These are phyloP conservation scores for Cardamine resedifolia DNA, from an alignment of 345 rosid genomes.

Conservation along the genomic window DNA sequence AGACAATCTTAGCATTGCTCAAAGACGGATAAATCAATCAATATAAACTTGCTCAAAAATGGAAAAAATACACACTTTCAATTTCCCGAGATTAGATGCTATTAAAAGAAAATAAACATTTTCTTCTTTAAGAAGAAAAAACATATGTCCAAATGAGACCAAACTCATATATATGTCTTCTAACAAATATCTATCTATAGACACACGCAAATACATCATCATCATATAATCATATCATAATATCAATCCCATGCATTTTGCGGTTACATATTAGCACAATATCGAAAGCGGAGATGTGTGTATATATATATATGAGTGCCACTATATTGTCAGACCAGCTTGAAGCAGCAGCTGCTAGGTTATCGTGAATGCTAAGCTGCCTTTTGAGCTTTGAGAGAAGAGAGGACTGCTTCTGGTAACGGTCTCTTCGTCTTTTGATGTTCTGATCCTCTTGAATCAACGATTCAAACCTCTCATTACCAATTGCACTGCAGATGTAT, in stretches of 20 bases:
- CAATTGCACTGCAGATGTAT: conserved; percentile 58
- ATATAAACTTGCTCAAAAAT: background rate
- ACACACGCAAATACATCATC: conserved; percentile 32
- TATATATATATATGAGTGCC: conserved; percentile 53
- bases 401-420: conserved; percentile 79
- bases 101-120: background rate
- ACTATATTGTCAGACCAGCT: conserved; percentile 63
- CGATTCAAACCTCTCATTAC: conserved; percentile 74
- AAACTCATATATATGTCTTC: conserved; percentile 3
- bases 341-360: conserved; percentile 80
- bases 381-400: conserved; percentile 79
- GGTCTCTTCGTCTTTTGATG: conserved; percentile 72
- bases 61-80: background rate
- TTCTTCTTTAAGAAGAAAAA: background rate
- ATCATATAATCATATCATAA: conserved; percentile 13
- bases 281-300: background rate
- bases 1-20: background rate
- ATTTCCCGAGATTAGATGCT: background rate
- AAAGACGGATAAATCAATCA: too few relatives aligned
- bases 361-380: conserved; percentile 86
- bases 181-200: conserved; percentile 37
- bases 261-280: background rate
- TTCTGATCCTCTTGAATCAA: conserved; percentile 92
- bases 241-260: background rate
- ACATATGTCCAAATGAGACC: conserved; percentile 1